A percentile compares a stretch with the other conserved stretches of the same genome.
These are phyloP conservation scores for Zygosaccharomyces sapae DNA, from an alignment of 1,139 yeast species.

Conservation along the genomic window DNA sequence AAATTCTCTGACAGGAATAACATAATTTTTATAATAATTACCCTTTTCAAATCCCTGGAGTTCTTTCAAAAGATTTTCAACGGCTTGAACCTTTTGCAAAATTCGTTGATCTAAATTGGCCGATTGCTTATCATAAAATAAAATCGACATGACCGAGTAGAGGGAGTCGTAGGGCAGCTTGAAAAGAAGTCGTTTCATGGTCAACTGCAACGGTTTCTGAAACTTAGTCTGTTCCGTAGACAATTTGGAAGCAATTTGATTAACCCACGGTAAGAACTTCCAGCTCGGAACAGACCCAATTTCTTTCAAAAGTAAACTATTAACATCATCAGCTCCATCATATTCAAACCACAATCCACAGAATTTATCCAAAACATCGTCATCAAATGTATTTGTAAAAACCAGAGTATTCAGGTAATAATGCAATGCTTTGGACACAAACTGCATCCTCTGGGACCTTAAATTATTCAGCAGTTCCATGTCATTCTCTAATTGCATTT, in stretches of 20 bases:
- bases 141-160: conserved; percentile 60
- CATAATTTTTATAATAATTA: conserved; percentile 26
- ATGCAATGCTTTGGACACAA: conserved; percentile 54
- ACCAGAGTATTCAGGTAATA: conserved; percentile 56
- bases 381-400: conserved; percentile 45
- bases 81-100: conserved; percentile 49
- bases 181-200: conserved; percentile 50
- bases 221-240: conserved; percentile 48
- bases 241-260: conserved; percentile 75
- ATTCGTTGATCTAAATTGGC: conserved; percentile 39
- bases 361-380: conserved; percentile 67
- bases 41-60: conserved; percentile 28
- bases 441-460: conserved; percentile 40
- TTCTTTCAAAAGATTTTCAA: conserved; percentile 45
- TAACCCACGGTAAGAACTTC: conserved; percentile 73
- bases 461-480: conserved; percentile 44
- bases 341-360: conserved; percentile 84
- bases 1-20: conserved; percentile 46
- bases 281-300: conserved; percentile 48
- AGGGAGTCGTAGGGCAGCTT: conserved; percentile 77
- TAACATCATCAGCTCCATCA: conserved; percentile 43
- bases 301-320: conserved; percentile 37
- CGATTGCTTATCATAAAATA: conserved; percentile 41
- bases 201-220: conserved; percentile 49
- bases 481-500: conserved; percentile 49